Evolutionary conservation across 805 yeast genomes (phyloP).

Genomic region (Myxozyma melibiosi): DNA sequence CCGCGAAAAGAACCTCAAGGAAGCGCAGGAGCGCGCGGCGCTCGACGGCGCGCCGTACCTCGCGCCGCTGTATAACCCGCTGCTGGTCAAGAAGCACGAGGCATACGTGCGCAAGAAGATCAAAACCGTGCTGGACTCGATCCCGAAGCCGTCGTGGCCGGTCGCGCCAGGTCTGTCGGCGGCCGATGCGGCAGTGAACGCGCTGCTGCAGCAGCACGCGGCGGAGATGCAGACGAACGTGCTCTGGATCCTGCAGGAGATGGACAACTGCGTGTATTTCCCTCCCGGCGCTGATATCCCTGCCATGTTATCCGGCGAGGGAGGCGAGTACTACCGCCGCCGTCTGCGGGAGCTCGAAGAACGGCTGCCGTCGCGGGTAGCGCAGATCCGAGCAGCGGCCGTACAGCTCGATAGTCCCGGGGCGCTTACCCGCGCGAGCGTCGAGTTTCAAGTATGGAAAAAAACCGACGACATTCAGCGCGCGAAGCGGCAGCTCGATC

Average conservation of each 20-base stretch:
- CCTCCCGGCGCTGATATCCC: conserved; percentile 29
- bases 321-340: conserved; percentile 19
- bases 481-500: conserved; percentile 24
- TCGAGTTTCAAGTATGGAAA: conserved; percentile 28
- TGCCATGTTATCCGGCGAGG: conserved; percentile 15
- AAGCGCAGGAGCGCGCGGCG: conserved; percentile 20
- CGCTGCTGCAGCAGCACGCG: background rate
- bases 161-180: conserved; percentile 14
- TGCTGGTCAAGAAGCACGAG: conserved; percentile 31
- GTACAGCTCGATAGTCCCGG: conserved; percentile 21
- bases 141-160: conserved; percentile 24
- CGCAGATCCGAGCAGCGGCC: conserved; percentile 11
- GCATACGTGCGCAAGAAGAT: conserved; percentile 32
- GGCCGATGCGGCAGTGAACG: background rate
- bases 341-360: conserved; percentile 17
- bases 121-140: conserved; percentile 17
- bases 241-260: conserved; percentile 28
- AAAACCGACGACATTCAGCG: conserved; percentile 19
- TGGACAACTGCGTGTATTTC: conserved; percentile 26
- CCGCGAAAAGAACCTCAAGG: conserved; percentile 22
- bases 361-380: conserved; percentile 9
- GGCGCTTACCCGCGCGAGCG: conserved; percentile 14
- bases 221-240: conserved; percentile 24
- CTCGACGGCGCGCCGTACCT: conserved; percentile 27
- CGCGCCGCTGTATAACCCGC: conserved; percentile 30